phyloP scores from a whole-genome alignment of 805 yeast species.

The Candida palmyrensis region DNA sequence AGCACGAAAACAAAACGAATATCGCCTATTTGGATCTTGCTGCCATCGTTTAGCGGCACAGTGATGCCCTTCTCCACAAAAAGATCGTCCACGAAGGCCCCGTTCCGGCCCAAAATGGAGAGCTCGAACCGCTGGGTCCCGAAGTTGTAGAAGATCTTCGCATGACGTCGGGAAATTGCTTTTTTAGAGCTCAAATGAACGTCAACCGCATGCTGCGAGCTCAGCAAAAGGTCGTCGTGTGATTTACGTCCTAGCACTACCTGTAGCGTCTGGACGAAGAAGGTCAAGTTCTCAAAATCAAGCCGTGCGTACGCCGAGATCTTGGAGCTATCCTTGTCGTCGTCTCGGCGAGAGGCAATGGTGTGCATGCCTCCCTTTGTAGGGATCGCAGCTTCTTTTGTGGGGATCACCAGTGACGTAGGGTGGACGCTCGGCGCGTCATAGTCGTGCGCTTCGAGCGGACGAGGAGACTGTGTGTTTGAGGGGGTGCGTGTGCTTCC shows the following conservation, averaged over 20 bases:
- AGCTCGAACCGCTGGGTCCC: slow-evolving; percentile 94
- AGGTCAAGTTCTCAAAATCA: slow-evolving; percentile 89
- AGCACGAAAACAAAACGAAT: slow-evolving; percentile 82
- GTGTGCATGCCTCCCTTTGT: neutral
- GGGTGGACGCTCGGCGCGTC: slow-evolving; percentile 1
- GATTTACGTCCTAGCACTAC: slow-evolving; percentile 89
- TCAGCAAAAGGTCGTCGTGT: slow-evolving; percentile 43
- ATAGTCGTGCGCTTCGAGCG: neutral
- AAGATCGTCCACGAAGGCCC: slow-evolving; percentile 90
- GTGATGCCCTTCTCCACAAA: slow-evolving; percentile 91
- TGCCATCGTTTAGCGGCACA: slow-evolving; percentile 75
- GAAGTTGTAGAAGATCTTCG: slow-evolving; percentile 92
- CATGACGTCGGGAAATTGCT: slow-evolving; percentile 91
- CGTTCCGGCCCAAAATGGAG: slow-evolving; percentile 89
- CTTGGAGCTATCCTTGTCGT: slow-evolving; percentile 17
- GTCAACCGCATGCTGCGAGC: slow-evolving; percentile 74
- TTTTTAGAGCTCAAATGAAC: slow-evolving; percentile 90
- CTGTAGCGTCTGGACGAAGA: slow-evolving; percentile 94
- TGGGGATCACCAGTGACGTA: slow-evolving; percentile 10
- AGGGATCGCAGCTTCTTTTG: slow-evolving; percentile 11
- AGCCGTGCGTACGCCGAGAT: slow-evolving; percentile 67
- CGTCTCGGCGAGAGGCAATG: slow-evolving; percentile 2
- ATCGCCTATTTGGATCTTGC: slow-evolving; percentile 89
- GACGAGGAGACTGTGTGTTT: neutral
- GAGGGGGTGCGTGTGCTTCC: slow-evolving; percentile 1